Percentiles rank a stretch among this genome's conserved stretches.
These are phyloP conservation scores for Aspergillus intermedius DNA, from an alignment of 2,329 filamentous ascomycete genomes.

Conservation along the genomic window DNA sequence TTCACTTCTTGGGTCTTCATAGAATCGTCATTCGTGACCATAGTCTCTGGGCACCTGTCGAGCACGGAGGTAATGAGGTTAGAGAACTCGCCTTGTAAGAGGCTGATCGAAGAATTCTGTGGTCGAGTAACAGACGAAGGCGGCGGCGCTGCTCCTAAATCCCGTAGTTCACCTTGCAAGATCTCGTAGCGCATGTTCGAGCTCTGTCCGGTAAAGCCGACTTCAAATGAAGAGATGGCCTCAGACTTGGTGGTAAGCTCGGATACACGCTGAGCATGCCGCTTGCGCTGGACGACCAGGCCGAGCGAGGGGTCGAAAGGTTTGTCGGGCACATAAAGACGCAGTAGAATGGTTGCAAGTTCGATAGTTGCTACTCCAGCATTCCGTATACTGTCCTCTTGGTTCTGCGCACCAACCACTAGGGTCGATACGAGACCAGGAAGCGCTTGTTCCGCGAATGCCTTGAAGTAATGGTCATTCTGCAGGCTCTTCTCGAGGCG, in stretches of 20 bases:
- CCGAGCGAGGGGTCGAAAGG: slow-evolving; percentile 71
- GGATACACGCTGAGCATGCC: slow-evolving; percentile 51
- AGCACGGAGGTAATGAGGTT: slow-evolving; percentile 64
- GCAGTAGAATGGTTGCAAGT: slow-evolving; percentile 66
- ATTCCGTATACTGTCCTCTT: slow-evolving; percentile 21
- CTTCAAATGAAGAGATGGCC: slow-evolving; percentile 60
- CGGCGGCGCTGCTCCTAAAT: slow-evolving; percentile 61
- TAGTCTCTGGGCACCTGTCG: slow-evolving; percentile 30
- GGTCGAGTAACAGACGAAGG: slow-evolving; percentile 67
- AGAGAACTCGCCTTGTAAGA: slow-evolving; percentile 76
- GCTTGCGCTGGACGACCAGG: slow-evolving; percentile 56
- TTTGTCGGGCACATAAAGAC: slow-evolving; percentile 77
- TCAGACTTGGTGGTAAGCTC: slow-evolving; percentile 53
- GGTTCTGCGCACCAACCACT: slow-evolving; percentile 5
- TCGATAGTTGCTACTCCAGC: slow-evolving; percentile 64
- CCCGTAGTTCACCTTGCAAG: slow-evolving; percentile 55
- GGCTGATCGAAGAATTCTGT: slow-evolving; percentile 56
- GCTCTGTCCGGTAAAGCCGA: slow-evolving; percentile 59
- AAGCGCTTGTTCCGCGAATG: slow-evolving; percentile 23
- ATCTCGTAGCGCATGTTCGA: slow-evolving; percentile 61
- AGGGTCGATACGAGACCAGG: slow-evolving; percentile 23
- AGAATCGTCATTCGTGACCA: slow-evolving; percentile 11
- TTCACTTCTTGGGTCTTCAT: slow-evolving; percentile 24
- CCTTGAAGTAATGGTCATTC: slow-evolving; percentile 31
- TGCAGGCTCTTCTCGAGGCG: slow-evolving; percentile 16